Evolutionary conservation across 1,284 basidiomycete species (phyloP), one percentile per base, ranked within the genome.

Genomic region (Omphalotus olearius): DNA sequence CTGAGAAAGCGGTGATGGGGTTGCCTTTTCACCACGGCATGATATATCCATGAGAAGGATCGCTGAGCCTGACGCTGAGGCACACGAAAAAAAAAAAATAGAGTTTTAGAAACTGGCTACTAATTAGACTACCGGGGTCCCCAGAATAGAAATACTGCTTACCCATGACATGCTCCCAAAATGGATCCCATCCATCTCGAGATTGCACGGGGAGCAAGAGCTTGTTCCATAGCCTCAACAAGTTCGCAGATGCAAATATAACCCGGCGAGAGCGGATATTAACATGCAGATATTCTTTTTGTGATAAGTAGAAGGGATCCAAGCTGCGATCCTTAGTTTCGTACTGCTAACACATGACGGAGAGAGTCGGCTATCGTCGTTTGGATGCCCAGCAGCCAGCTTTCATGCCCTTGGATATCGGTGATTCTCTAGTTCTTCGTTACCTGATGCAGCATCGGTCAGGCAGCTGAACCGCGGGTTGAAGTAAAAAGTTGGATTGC

Each of bases 171-270:
- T 13, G 16, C 4, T 40, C 3, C 36, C 36, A 41, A n/a, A n/a
- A 2, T 41, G 20, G 41, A 43, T 18, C 41, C 41, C 30, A 33
- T 33, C 30, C 13, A 33, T 33, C 30, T 33, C 7, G 7, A 33
- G 30, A 33, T 33, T 33, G 30, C 26, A 13, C 44, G 26, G 39
- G 23, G 30, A 33, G 9, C 13, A 33, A 33, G 30, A 33, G 30
- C 13, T 9, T 33, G 13, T 10, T 2, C 7, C 30, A 13, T 33
- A 33, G 30, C 13, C 30, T 63, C 60, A 33, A 70, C 74, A 52
- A 58, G n/a, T 16, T 30, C 43, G 43, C 25, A 13, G n/a, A 45
- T 23, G 43, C 26, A 43, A 4, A 45, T 23, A 25, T n/a, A 43
- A 11, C 17, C 43, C 43, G 43, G 16, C 30, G 43, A 30, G 43